Evolutionary conservation across 768 basidiomycete species (phyloP).

Genomic region (Amanita rubescens): DNA sequence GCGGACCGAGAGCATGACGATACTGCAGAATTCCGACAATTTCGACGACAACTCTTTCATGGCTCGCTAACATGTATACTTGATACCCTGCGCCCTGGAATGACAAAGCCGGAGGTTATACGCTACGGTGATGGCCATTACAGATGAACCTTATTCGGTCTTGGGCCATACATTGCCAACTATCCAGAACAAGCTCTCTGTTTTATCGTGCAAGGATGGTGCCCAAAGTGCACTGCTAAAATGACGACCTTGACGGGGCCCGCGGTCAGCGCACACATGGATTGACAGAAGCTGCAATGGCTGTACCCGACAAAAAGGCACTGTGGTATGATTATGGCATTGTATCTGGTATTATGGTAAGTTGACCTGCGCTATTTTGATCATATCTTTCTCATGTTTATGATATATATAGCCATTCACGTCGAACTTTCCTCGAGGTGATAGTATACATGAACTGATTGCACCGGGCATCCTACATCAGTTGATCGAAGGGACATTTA

Average conservation of each 20-base stretch:
- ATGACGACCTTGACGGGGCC: conserved; percentile 4
- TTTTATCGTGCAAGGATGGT: conserved; percentile 16
- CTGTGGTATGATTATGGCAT: neutral
- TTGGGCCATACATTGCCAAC: conserved; percentile 32
- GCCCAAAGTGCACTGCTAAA: neutral
- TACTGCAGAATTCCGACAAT: neutral
- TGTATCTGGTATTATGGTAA: neutral
- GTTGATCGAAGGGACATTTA: conserved; percentile 30
- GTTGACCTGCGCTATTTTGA: too few species aligned
- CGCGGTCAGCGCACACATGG: neutral
- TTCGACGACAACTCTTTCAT: neutral
- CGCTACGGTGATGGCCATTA: conserved; percentile 22
- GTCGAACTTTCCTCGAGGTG: conserved; percentile 22
- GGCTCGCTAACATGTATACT: neutral
- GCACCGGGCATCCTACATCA: conserved; percentile 28
- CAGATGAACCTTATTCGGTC: conserved; percentile 19
- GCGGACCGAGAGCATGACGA: neutral
- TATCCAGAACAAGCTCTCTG: conserved; percentile 28
- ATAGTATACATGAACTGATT: conserved; percentile 27
- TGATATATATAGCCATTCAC: conserved; percentile 34
- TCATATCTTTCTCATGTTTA: too few species aligned
- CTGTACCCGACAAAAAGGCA: neutral
- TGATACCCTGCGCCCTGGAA: neutral
- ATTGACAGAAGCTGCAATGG: neutral
- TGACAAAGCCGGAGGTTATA: neutral